Evolutionary conservation across 2,329 filamentous ascomycete genomes (phyloP).

Genomic region (Colletotrichum sp.): DNA sequence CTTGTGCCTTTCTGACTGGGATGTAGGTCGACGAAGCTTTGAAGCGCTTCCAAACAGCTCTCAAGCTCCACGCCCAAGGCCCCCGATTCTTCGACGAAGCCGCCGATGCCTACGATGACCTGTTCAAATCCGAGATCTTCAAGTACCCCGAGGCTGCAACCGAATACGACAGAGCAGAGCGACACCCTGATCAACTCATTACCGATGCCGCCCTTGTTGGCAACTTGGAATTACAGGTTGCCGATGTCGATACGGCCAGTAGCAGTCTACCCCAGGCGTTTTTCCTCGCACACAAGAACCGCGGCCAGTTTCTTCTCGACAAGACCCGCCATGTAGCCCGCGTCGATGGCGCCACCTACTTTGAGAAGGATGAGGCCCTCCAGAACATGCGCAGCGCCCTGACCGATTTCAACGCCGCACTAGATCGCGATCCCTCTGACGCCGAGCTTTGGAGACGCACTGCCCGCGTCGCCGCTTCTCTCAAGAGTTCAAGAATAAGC

Average conservation of each 20-base stretch:
- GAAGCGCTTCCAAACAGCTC: slow-evolving; percentile 88
- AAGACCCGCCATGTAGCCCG: slow-evolving; percentile 59
- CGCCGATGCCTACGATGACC: slow-evolving; percentile 76
- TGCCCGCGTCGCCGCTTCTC: slow-evolving; percentile 61
- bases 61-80: slow-evolving; percentile 91
- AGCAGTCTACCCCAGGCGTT: slow-evolving; percentile 87
- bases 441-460: slow-evolving; percentile 68
- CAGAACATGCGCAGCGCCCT: slow-evolving; percentile 50
- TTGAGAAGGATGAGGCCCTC: slow-evolving; percentile 40
- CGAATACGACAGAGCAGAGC: slow-evolving; percentile 77
- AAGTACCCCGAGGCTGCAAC: slow-evolving; percentile 85
- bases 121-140: slow-evolving; percentile 94
- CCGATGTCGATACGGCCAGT: slow-evolving; percentile 73
- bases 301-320: slow-evolving; percentile 91
- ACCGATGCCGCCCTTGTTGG: slow-evolving; percentile 52
- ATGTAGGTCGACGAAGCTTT: slow-evolving; percentile 86
- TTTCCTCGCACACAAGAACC: slow-evolving; percentile 94
- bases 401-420: slow-evolving; percentile 60
- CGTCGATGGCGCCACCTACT: slow-evolving; percentile 29
- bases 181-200: slow-evolving; percentile 53
- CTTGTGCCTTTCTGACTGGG: background rate
- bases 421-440: slow-evolving; percentile 70
- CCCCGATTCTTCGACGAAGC: slow-evolving; percentile 77
- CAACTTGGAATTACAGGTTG: slow-evolving; percentile 59
- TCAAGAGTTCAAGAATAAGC: slow-evolving; percentile 61